Conservation (phyloP, 345 rosid species). For the Durio zibethinus region DNA sequence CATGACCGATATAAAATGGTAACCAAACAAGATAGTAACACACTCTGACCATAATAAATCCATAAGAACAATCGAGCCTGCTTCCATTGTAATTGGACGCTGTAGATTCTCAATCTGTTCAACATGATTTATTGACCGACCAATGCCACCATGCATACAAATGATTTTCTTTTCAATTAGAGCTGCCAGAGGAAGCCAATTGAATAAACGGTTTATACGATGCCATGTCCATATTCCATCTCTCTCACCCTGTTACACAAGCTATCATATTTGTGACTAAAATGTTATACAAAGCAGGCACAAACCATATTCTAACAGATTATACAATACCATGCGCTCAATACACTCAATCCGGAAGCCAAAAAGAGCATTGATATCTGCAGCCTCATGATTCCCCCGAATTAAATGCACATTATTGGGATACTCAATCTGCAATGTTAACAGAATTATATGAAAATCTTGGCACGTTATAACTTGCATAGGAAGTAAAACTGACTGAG, state of each 20-base stretch:
- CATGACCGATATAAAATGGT: conserved; percentile 13
- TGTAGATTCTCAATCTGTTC: conserved; percentile 94
- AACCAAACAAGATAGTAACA: conserved; percentile 18
- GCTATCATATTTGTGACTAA: conserved; percentile 22
- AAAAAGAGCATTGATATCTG: conserved; percentile 98
- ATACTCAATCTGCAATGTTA: conserved; percentile 75
- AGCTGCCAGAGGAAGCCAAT: conserved; percentile 98
- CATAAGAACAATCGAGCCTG: conserved; percentile 94
- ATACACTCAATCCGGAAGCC: conserved; percentile 97
- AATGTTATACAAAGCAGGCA: conserved; percentile 14
- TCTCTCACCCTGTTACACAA: conserved; percentile 77
- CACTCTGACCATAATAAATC: conserved; percentile 83
- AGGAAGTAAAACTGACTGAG: not conserved
- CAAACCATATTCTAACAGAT: conserved; percentile 9
- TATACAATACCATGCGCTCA: conserved; percentile 83
- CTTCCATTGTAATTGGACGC: conserved; percentile 98
- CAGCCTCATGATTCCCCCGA: conserved; percentile 99
- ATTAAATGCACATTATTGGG: conserved; percentile 82
- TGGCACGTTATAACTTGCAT: conserved; percentile 13
- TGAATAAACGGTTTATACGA: conserved; percentile 90
- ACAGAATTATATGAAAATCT: conserved; percentile 18
- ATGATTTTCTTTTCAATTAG: conserved; percentile 91
- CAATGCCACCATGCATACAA: conserved; percentile 99
- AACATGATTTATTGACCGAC: conserved; percentile 92
- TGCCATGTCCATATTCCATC: conserved; percentile 99